Evolutionary conservation across 1,139 yeast genomes (phyloP), one percentile per base, ranked within the genome.

Genomic region (Sugiyamaella xylanicola): DNA sequence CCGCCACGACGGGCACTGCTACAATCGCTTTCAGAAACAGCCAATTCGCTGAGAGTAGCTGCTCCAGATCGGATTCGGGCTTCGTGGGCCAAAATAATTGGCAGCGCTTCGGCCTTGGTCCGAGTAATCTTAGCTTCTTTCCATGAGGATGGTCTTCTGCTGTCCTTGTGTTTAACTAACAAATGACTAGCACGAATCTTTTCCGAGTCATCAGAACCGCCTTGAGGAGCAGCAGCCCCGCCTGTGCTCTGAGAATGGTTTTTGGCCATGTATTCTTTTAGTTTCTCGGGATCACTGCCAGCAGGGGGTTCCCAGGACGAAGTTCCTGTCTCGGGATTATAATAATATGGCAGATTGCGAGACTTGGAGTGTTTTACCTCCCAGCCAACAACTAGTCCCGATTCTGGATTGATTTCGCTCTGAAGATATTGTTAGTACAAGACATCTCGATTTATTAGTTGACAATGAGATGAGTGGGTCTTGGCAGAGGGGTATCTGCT

Each of bases 91-190:
- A 80, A 78, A 63, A 89, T 68, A 54, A 82, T 82, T 48, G 80
- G 80, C 61, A 85, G 80, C 29, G 98, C 95, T 65, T 91, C 97
- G 59, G 90, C 96, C 68, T 92, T 85, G 9, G 88, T 72, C 54
- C 89, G 78, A 1, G 95, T 85, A 62, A 93, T 85, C 44, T 84
- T 81, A 21, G 86, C 85, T 36, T 82, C 81, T 69, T 90, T 87
- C 95, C 97, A 95, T 11, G 96, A 88, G 36, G 90, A 83, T 11
- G 99, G 99, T 63, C 96, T 83, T 63, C 99, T 81, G 13, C 93
- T 85, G 56, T 83, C 93, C 55, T 73, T 77, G 72, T 92, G 96
- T 71, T 93, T 93, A 62, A 93, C 79, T 56, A 93, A 76, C 54
- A 93, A 75, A 70, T 93, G 99, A 47, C 84, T 66, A 64, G 86